Base-by-base conservation (phyloP, 139 green algal species). In the Ettlia oleoabundans region DNA sequence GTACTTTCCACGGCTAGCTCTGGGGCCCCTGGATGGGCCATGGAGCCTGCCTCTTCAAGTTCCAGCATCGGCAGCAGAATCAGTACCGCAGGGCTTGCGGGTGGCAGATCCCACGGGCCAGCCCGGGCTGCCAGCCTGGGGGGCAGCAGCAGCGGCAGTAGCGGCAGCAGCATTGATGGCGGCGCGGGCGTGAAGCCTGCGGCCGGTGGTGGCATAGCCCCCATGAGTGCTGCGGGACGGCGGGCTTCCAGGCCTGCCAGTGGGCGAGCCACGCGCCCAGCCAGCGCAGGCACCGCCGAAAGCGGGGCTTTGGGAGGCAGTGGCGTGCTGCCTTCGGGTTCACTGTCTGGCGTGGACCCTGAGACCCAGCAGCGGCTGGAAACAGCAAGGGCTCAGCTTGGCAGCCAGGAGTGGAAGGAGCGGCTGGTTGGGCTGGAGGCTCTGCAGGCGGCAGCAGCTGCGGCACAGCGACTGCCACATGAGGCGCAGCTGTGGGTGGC, bases 401-500 rank as follows among this genome's bases (percentile, higher is more conserved):
- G 24, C 40, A 82, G 76, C 61, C 18, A 30, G 18, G 76, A 82
- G 4, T 82, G 61, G 61, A 82, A 73, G 76, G 41, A 58, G 26
- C 76, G 76, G 15, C 30, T 73, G n/a, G 21, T 33, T 19, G 76
- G 61, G 28, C 62, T 82, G 42, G 30, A 69, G n/a, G 42, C 32
- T 2, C 37, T 82, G 61, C 40, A 55, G 40, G 62, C 47, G 41
- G n/a, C 28, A 18, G 41, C 42, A 24, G 41, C 38, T 26, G 26
- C 37, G 74, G 55, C 41, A 8, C 28, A 13, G 3, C 38, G 38
- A 1, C n/a, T 66, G 58, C 58, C 76, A 1, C 13, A 10, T 7
- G 61, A 52, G 28, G 76, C 42, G 38, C 76, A 74, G 76, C 76
- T 82, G 62, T 70, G 76, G 62, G 38, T 73, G 32, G 62, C 62